Base-by-base conservation (phyloP, 108 stramenopile species). In the Nitzschia putrida region DNA sequence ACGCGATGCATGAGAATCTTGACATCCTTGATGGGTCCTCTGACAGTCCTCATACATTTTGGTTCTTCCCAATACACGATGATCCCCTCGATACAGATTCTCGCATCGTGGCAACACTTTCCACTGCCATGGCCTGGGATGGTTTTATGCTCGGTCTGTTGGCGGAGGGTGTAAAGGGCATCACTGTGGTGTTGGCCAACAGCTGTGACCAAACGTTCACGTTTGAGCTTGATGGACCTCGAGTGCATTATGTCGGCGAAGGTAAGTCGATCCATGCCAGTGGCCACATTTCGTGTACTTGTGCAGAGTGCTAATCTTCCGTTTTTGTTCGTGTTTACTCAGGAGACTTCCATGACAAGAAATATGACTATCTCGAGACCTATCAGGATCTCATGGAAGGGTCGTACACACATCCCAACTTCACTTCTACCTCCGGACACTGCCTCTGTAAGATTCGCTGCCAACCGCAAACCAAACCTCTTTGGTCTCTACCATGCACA, bases 141-240 rank as follows among this genome's bases (percentile, higher is more conserved):
- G 16, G 13, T 34, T 52, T 24, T 8, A 11, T 66, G 22, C 10
- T 21, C 5, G n/a, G 11, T 45, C 49, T 53, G 44, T 38, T 66
- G 16, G 52, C 65, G 10, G 12, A 10, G 6, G 29, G 53, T 53
- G 51, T 44, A 7, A 16, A 12, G 8, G 65, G 65, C 9, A 12
- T 66, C 11, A 53, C 38, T 8, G 65, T 38, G 10, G 51, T 66
- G 7, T 29, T 66, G 7, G 53, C 14, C 52, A 66, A 53, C 53
- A 44, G 52, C 29, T 66, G 65, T 24, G 14, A 26, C 12, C 51
- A 66, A 53, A 18, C 23, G n/a, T 53, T 23, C 65, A 66, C 65
- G 7, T 66, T 23, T 38, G 65, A 66, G 37, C 53, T 66, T 18
- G 9, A 22, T 20, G 26, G 52, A 8, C 7, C 9, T n/a, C 12